Evolutionary conservation across 1,284 basidiomycete genomes (phyloP).

Genomic region (Peniophora sp.): DNA sequence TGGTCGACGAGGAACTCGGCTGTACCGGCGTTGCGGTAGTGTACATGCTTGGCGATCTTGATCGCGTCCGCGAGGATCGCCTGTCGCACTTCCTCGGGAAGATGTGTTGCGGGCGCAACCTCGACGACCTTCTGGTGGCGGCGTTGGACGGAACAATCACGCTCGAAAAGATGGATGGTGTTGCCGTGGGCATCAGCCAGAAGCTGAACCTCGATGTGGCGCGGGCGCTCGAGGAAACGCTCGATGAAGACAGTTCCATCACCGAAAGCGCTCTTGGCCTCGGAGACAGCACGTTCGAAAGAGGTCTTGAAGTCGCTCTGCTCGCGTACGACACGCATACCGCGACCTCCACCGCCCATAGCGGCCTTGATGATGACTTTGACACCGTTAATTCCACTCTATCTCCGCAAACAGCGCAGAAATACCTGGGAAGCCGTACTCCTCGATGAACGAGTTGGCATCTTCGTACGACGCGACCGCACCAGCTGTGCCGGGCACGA

Average conservation of each 20-base stretch:
- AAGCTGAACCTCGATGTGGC: constrained; percentile 96
- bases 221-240: constrained; percentile 91
- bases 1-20: constrained; percentile 97
- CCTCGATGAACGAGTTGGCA: constrained; percentile 84
- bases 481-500: constrained; percentile 96
- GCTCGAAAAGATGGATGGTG: constrained; percentile 95
- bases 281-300: constrained; percentile 90
- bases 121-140: constrained; percentile 99
- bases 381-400: neutral
- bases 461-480: constrained; percentile 81
- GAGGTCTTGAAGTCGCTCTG: constrained; percentile 85
- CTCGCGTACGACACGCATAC: constrained; percentile 97
- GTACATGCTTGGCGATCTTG: constrained; percentile 87
- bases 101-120: constrained; percentile 93
- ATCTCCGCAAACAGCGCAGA: constrained; percentile 1
- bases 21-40: constrained; percentile 95
- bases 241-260: constrained; percentile 99
- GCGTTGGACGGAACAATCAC: constrained; percentile 97
- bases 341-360: constrained; percentile 97
- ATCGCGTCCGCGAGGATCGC: constrained; percentile 89
- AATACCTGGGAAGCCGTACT: constrained; percentile 89
- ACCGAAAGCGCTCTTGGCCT: constrained; percentile 95
- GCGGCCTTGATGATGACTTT: constrained; percentile 95
- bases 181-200: constrained; percentile 89
- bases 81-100: constrained; percentile 86